phyloP scores from a whole-genome alignment of 805 yeast species.

The Cyberlindnera misumaiensis region DNA sequence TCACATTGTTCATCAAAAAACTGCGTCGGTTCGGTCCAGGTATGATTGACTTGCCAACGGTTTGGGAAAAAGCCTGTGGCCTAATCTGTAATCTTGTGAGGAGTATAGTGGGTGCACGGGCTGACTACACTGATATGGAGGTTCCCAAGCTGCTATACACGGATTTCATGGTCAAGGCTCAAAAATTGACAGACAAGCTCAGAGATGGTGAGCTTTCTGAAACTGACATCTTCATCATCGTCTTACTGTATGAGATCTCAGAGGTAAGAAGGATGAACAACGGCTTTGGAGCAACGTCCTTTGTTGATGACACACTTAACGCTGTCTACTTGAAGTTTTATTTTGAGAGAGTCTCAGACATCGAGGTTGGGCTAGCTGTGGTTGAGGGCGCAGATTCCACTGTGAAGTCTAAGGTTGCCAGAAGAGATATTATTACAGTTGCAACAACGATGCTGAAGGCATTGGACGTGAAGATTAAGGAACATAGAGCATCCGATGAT shows the following conservation, averaged over 20 bases:
- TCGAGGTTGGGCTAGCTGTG: neutral
- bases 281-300: conserved; percentile 74
- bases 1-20: conserved; percentile 60
- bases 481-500: conserved; percentile 8
- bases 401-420: conserved; percentile 38
- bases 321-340: conserved; percentile 51
- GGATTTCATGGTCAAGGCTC: conserved; percentile 35
- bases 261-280: conserved; percentile 69
- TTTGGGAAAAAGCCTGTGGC: conserved; percentile 61
- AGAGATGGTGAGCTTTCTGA: conserved; percentile 30
- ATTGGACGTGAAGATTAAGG: conserved; percentile 13
- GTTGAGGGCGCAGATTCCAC: conserved; percentile 8
- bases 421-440: conserved; percentile 38
- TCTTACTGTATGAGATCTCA: conserved; percentile 41
- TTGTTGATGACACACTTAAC: conserved; percentile 66
- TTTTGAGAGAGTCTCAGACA: conserved; percentile 3
- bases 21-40: conserved; percentile 74
- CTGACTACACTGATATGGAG: conserved; percentile 43
- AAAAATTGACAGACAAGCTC: conserved; percentile 22
- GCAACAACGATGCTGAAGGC: conserved; percentile 18
- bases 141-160: conserved; percentile 39
- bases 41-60: conserved; percentile 55
- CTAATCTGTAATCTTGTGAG: conserved; percentile 47
- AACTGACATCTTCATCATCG: conserved; percentile 32
- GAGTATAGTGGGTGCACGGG: conserved; percentile 34